Base-by-base conservation (phyloP, 495 filamentous ascomycete genomes). In the Hypoxylon lienhwacheense region DNA sequence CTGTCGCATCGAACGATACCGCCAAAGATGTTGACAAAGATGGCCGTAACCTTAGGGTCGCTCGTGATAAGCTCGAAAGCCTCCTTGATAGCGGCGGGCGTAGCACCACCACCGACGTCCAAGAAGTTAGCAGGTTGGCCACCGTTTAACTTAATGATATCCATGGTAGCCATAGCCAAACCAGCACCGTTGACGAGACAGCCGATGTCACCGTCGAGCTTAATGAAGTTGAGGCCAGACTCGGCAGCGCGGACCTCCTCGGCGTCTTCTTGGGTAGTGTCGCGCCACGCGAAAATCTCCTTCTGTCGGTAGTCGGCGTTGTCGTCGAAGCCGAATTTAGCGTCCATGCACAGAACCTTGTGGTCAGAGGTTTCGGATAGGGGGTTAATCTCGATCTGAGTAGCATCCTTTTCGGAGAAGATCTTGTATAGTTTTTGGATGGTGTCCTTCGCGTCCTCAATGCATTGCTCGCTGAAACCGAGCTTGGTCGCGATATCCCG, bases 1-100 rank as follows among this genome's bases (percentile, higher is more conserved):
- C 90, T 92, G 73, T 98, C 93, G 67, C 93, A 98, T 61, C 93
- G 83, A 52, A 98, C 93, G 60, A 98, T 98, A 79, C 93, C 93
- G 66, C 93, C 93, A 69, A 98, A 98, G 71, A 98, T 98, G 79
- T 98, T 98, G 73, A 98, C 93, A 61, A 98, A 98, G 77, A 98
- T 91, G 59, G 95, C 91, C 12, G 92, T 95, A 44, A 98, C 93
- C 81, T 98, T 98, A 61, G 90, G 85, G 76, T 98, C 93, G 74
- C 85, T 91, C 54, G 93, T 98, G 79, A 98, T 98, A 63, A 98
- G 86, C 71, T 93, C 89, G 70, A 98, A 98, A 51, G 93, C 93
- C 73, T 90, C 85, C 80, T 92, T 89, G 77, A 98, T 98, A 55
- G 93, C 93, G 62, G 89, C 87, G 8, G 92, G 90, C 47, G 93